phyloP scores from a whole-genome alignment of 2,329 filamentous ascomycete species.

The Colletotrichum abscissum region DNA sequence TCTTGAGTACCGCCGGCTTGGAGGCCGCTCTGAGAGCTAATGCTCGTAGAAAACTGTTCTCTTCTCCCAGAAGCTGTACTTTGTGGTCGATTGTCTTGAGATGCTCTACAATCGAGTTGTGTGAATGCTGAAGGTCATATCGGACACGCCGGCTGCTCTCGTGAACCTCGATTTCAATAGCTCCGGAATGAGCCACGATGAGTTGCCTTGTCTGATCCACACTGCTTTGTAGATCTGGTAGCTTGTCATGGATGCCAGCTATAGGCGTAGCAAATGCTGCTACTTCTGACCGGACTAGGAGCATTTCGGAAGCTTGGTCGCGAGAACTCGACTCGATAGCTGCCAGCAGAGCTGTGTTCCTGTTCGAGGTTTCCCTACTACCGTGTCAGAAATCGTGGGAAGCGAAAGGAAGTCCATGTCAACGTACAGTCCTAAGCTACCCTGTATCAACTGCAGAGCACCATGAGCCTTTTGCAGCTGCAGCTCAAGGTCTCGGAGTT shows the following conservation, averaged over 20 bases:
- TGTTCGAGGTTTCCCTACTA: not conserved
- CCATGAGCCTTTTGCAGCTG: not conserved
- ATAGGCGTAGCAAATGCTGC: not conserved
- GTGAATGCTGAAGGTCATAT: not conserved
- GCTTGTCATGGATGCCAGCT: not conserved
- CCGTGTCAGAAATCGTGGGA: not conserved
- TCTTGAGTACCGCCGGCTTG: not conserved
- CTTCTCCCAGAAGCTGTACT: not conserved
- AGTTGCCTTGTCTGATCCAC: not conserved
- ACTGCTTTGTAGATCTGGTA: not conserved
- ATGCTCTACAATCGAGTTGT: not conserved
- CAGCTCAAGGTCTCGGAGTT: not conserved
- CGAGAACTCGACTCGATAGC: not conserved
- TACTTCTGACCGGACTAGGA: not conserved
- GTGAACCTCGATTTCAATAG: not conserved
- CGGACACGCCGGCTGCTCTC: not conserved
- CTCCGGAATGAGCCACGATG: not conserved
- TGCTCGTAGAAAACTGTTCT: rapidly evolving
- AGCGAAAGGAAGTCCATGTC: rapidly evolving
- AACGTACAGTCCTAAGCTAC: not conserved
- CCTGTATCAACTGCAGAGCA: not conserved
- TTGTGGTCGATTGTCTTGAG: not conserved
- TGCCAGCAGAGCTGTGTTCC: not conserved
- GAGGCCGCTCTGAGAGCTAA: not conserved
- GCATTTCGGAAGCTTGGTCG: not conserved